These are phyloP conservation scores for Hydnomerulius pinastri DNA, from an alignment of 768 basidiomycete species.

Conservation along the genomic window DNA sequence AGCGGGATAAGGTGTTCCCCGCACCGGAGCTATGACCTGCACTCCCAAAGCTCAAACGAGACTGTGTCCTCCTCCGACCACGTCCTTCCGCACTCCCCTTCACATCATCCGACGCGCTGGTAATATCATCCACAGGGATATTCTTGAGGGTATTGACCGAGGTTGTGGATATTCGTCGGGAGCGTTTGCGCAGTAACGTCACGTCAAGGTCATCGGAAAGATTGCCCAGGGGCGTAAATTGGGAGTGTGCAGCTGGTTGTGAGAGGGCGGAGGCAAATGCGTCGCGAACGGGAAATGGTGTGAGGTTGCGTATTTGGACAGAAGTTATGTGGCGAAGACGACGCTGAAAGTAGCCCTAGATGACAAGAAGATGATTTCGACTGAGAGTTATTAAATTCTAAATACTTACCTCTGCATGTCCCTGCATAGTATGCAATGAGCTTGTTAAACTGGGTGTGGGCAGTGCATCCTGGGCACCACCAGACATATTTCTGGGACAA, in stretches of 20 bases:
- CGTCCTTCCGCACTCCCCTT: constrained; percentile 30
- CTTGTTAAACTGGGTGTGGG: constrained; percentile 15
- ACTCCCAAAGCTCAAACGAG: constrained; percentile 43
- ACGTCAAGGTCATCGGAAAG: constrained; percentile 73
- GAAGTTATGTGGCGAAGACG: constrained; percentile 73
- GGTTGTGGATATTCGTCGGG: constrained; percentile 59
- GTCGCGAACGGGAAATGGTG: constrained; percentile 83
- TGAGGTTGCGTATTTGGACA: constrained; percentile 77
- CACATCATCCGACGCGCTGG: constrained; percentile 25
- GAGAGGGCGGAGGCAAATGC: constrained; percentile 68
- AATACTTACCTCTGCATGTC: constrained; percentile 16
- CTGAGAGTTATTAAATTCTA: background rate
- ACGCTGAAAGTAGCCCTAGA: constrained; percentile 45
- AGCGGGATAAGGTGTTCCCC: constrained; percentile 16
- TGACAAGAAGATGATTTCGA: background rate
- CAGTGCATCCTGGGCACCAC: constrained; percentile 15
- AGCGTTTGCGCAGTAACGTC: constrained; percentile 56
- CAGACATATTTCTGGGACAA: constrained; percentile 22
- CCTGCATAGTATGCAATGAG: constrained; percentile 15
- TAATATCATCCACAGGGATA: constrained; percentile 47
- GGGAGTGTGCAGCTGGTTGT: constrained; percentile 63
- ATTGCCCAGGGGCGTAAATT: constrained; percentile 57
- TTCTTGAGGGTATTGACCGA: constrained; percentile 54
- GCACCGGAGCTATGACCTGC: constrained; percentile 8
- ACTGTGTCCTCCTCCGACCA: constrained; percentile 47